Evolutionary conservation across 1,284 basidiomycete genomes (phyloP).

Genomic region (Cryptococcus sp.): DNA sequence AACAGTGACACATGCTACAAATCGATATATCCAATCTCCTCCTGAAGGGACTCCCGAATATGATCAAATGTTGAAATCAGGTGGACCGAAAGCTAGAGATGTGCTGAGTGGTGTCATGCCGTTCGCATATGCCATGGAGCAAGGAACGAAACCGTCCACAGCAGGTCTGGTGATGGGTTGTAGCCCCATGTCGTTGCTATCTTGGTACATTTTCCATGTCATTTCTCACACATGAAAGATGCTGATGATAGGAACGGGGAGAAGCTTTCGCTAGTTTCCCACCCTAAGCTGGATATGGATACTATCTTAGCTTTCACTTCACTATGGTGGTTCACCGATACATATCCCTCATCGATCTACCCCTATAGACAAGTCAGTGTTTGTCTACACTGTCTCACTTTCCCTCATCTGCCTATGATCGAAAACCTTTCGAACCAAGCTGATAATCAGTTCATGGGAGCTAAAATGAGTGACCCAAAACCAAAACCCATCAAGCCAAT

Average conservation of each 20-base stretch:
- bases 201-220: too few species aligned
- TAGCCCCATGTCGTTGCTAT: slow-evolving; percentile 44
- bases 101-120: slow-evolving; percentile 6
- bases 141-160: slow-evolving; percentile 46
- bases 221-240: not conserved
- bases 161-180: slow-evolving; percentile 44
- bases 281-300: slow-evolving; percentile 27
- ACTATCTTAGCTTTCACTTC: slow-evolving; percentile 43
- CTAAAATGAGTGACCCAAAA: not conserved
- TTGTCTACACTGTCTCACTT: too few species aligned
- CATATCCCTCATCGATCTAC: slow-evolving; percentile 47
- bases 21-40: slow-evolving; percentile 9
- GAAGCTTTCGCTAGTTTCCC: slow-evolving; percentile 47
- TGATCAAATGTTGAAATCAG: slow-evolving; percentile 7
- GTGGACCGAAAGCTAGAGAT: not conserved
- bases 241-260: slow-evolving; percentile 41
- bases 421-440: slow-evolving; percentile 1
- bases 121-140: slow-evolving; percentile 21
- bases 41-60: slow-evolving; percentile 9
- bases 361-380: slow-evolving; percentile 45
- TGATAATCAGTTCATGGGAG: not conserved
- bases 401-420: too few species aligned
- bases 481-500: slow-evolving; percentile 31
- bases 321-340: slow-evolving; percentile 48
- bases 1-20: slow-evolving; percentile 31